These are phyloP conservation scores for Scytalidium lignicola DNA, from an alignment of 2,329 filamentous ascomycete genomes.

Conservation along the genomic window DNA sequence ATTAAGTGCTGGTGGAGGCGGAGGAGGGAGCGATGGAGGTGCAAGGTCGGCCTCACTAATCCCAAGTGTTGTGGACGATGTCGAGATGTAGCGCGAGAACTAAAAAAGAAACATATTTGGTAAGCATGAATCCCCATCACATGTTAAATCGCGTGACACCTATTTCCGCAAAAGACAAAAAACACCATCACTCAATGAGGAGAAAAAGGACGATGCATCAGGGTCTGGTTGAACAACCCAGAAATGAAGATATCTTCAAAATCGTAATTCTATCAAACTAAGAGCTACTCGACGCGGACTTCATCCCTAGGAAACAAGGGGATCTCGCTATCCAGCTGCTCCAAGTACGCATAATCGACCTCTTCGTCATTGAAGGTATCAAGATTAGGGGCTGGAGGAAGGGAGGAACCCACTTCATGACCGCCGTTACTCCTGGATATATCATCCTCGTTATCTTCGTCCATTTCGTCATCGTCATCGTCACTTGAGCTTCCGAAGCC, in stretches of 20 bases:
- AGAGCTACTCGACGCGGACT: conserved; percentile 51
- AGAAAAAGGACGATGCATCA: background rate
- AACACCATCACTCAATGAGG: conserved; percentile 19
- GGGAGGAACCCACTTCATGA: conserved; percentile 51
- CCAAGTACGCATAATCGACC: conserved; percentile 31
- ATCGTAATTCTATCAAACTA: background rate
- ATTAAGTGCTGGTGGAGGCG: conserved; percentile 75
- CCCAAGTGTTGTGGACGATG: conserved; percentile 25
- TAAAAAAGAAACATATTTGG: conserved; percentile 10
- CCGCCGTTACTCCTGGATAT: conserved; percentile 35
- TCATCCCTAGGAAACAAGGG: conserved; percentile 38
- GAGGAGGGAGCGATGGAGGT: conserved; percentile 55
- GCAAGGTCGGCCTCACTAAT: conserved; percentile 34
- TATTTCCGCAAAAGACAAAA: conserved; percentile 55
- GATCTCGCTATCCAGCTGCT: conserved; percentile 29
- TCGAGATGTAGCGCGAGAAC: conserved; percentile 31
- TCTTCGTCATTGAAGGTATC: conserved; percentile 30
- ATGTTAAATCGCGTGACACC: background rate
- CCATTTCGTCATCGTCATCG: conserved; percentile 92
- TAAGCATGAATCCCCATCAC: conserved; percentile 40
- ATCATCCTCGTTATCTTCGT: conserved; percentile 73
- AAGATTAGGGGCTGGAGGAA: conserved; percentile 30
- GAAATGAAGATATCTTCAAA: background rate
- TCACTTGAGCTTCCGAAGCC: conserved; percentile 94
- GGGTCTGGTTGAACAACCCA: background rate